Evolutionary conservation across 23 red algal species (phyloP), one percentile per base, ranked within the genome.

Genomic region (Gracilaria vermiculophylla): DNA sequence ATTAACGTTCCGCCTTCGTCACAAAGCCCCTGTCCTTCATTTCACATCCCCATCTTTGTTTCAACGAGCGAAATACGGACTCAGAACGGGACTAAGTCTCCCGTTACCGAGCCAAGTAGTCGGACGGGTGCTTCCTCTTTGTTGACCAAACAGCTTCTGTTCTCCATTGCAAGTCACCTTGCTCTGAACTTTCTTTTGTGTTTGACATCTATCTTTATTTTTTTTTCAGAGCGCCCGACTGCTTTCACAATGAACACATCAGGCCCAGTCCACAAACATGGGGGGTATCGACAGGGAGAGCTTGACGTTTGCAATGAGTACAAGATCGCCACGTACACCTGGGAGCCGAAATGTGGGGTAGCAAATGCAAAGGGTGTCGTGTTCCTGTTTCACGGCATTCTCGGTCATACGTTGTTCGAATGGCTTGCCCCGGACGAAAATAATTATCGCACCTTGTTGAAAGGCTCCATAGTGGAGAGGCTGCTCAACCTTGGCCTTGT

Each of bases 331-430:
- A 94, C 82, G 8, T 94, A 94, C 41, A 6, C 51, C 13, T 94
- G 92, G 92, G 53, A 79, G 41, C 92, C 92, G 12, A 58, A 69
- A 23, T 76, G 80, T 16, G 78, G 78, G 20, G 35, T 78, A 40
- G 82, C 25, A 24, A 19, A 66, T 10, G 57, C 82, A 20, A 93
- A 71, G 29, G 92, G 78, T 13, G 54, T 86, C 24, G 61, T 88
- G 17, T 87, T 94, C 66, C 60, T 76, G 31, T 42, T 94, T 20
- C 92, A 94, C 40, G 92, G 92, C 29, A 88, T 97, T 53, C 57
- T 93, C 35, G 73, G 85, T 37, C 87, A 94, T 66, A 77, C 80
- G 25, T 41, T 77, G 45, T 98, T 94, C 73, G 92, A 94, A 48
- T 92, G 77, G 45, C 80, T 98, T 16, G 87, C 85, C 25, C 87